Conservation (phyloP, 192 early-diverging fungal species). For the Coemansia sp. region DNA sequence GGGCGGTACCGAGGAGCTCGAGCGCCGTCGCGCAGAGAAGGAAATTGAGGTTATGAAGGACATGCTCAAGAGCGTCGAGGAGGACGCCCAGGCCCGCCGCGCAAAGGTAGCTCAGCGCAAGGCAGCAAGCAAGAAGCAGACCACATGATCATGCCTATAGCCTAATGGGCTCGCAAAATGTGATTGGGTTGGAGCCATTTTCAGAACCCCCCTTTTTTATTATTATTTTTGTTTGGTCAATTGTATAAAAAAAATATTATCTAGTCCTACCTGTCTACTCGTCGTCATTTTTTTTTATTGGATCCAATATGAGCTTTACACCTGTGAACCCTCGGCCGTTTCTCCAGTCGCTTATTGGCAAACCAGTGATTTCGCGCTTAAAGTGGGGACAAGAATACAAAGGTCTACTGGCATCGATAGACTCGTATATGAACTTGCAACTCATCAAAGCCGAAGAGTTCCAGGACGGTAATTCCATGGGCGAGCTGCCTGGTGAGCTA, state of each 20-base stretch:
- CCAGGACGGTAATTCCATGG: conserved; percentile 87
- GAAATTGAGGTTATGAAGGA: conserved; percentile 63
- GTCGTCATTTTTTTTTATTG: neutral
- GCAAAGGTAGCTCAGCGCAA: conserved; percentile 49
- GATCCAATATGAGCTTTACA: conserved; percentile 59
- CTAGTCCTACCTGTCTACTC: neutral
- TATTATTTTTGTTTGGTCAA: neutral
- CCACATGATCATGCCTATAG: conserved; percentile 6
- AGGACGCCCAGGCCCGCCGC: conserved; percentile 44
- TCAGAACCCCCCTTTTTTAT: neutral
- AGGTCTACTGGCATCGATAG: conserved; percentile 84
- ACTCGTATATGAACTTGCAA: conserved; percentile 99
- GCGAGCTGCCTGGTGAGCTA: conserved; percentile 84
- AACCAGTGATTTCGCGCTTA: conserved; percentile 88
- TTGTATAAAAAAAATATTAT: neutral
- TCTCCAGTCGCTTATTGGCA: conserved; percentile 89
- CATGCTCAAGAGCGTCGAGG: conserved; percentile 56
- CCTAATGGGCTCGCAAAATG: neutral
- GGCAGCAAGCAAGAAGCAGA: conserved; percentile 29
- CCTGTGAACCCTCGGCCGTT: conserved; percentile 99
- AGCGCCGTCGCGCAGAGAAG: conserved; percentile 69
- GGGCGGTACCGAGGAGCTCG: conserved; percentile 74
- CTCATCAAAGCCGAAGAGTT: conserved; percentile 95
- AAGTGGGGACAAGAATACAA: conserved; percentile 99
- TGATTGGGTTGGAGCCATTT: neutral